Base-by-base conservation (phyloP, 257 asterid species). In the Thymus mandschuricus region DNA sequence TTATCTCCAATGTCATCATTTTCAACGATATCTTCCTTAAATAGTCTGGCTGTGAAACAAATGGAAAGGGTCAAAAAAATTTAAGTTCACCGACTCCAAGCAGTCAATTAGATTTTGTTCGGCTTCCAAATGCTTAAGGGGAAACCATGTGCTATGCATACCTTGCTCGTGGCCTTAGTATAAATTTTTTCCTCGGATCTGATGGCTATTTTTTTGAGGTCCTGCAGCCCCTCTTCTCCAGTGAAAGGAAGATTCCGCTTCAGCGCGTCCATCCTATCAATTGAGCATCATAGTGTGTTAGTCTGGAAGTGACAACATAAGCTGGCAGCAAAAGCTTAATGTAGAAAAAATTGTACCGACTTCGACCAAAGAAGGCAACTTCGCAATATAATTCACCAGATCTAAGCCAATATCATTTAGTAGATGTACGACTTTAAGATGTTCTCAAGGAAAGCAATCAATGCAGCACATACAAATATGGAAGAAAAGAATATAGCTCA, bases 161-260 rank as follows among this genome's bases (percentile, higher is more conserved):
- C 97, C 92, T 87, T 95, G 76, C 89, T 88, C 45, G 88, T 87
- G 50, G 97, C 97, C 12, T 87, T 89, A 75, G 81, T 49, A 76
- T 81, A 88, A 55, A 86, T 91, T 65, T 84, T 89, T 71, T 94
- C 96, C 84, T 94, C 98, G 82, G 87, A 85, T 77, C 89, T 81
- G 43, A 85, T 75, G 40, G 97, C 96, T 72, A 86, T 91, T 75
- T 89, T 84, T 75, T 86, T 81, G 28, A 91, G 95, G 78, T 91
- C 97, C 76, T 80, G 89, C 48, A 84, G 78, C 58, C 93, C 96
- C 70, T 89, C 97, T 78, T 71, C 88, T 61, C 97, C 95, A 79
- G 88, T 84, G 77, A 81, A 79, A 67, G 96, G 96, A 78, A 85
- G 96, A 73, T 88, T 96, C 78, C 86, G 79, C 85, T 81, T 87